These are phyloP conservation scores for Acacia crassicarpa DNA, from an alignment of 306 rosid genomes.

Conservation along the genomic window DNA sequence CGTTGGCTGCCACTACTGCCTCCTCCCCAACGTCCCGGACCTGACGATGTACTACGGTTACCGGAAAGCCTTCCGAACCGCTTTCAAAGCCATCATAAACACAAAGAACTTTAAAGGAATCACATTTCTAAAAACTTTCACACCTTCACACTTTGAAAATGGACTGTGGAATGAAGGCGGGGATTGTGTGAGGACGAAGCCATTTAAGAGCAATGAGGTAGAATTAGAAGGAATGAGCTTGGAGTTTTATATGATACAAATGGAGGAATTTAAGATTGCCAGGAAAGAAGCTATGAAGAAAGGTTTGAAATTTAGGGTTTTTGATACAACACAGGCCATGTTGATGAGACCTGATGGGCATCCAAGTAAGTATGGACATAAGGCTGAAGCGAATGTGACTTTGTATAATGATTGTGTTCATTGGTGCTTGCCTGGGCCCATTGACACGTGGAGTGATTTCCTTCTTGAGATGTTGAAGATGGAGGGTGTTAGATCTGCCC, in stretches of 20 bases:
- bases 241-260: constrained; percentile 75
- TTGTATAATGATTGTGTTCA: constrained; percentile 86
- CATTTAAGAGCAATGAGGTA: constrained; percentile 61
- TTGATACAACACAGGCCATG: constrained; percentile 71
- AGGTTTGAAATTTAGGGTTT: constrained; percentile 60
- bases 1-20: constrained; percentile 80
- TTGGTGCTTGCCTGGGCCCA: constrained; percentile 90
- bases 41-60: constrained; percentile 71
- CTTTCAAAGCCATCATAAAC: constrained; percentile 61
- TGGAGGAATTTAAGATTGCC: constrained; percentile 69
- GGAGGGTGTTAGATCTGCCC: constrained; percentile 56
- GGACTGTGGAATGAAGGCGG: constrained; percentile 90
- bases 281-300: constrained; percentile 54
- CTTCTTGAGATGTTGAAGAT: constrained; percentile 71
- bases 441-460: constrained; percentile 85
- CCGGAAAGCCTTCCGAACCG: constrained; percentile 64
- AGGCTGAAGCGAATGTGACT: constrained; percentile 69
- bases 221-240: constrained; percentile 46
- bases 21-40: constrained; percentile 56
- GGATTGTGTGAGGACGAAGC: constrained; percentile 66
- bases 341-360: constrained; percentile 89
- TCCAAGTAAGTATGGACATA: constrained; percentile 80
- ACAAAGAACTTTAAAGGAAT: constrained; percentile 60
- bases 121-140: constrained; percentile 58
- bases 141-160: constrained; percentile 86